phyloP scores from a whole-genome alignment of 768 basidiomycete species.

The Boletus vermiculosoides region DNA sequence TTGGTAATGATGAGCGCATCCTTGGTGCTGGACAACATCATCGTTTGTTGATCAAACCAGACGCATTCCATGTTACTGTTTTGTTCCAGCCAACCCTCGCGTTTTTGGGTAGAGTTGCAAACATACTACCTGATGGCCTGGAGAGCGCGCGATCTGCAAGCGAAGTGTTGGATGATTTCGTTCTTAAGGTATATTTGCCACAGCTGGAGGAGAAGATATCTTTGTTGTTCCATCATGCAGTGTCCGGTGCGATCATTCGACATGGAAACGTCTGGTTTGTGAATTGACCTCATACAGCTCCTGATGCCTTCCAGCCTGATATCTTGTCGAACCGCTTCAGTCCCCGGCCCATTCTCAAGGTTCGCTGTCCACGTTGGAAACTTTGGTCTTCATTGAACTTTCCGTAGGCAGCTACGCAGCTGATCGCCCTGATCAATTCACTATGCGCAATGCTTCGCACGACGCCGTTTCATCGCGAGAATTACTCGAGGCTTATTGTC shows the following conservation, averaged over 20 bases:
- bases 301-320: slow-evolving; percentile 88
- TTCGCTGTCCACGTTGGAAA: slow-evolving; percentile 26
- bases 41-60: slow-evolving; percentile 79
- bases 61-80: slow-evolving; percentile 91
- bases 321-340: slow-evolving; percentile 62
- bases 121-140: slow-evolving; percentile 68
- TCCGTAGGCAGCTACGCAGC: slow-evolving; percentile 72
- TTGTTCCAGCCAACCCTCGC: slow-evolving; percentile 92
- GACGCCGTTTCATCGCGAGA: slow-evolving; percentile 93
- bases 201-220: slow-evolving; percentile 95
- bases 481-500: slow-evolving; percentile 90
- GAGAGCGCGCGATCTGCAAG: slow-evolving; percentile 67
- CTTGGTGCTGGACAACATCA: slow-evolving; percentile 77
- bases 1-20: slow-evolving; percentile 71
- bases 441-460: slow-evolving; percentile 87
- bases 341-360: slow-evolving; percentile 76
- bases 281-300: slow-evolving; percentile 42
- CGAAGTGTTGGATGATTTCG: slow-evolving; percentile 86
- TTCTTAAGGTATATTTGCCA: slow-evolving; percentile 87
- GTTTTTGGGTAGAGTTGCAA: slow-evolving; percentile 73
- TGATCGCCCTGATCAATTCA: slow-evolving; percentile 89
- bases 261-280: background rate
- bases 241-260: slow-evolving; percentile 53
- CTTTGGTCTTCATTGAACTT: slow-evolving; percentile 2
- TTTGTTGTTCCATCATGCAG: slow-evolving; percentile 79